phyloP scores from a whole-genome alignment of 441 rosid genomes.

The Cnidoscolus chayamansa region DNA sequence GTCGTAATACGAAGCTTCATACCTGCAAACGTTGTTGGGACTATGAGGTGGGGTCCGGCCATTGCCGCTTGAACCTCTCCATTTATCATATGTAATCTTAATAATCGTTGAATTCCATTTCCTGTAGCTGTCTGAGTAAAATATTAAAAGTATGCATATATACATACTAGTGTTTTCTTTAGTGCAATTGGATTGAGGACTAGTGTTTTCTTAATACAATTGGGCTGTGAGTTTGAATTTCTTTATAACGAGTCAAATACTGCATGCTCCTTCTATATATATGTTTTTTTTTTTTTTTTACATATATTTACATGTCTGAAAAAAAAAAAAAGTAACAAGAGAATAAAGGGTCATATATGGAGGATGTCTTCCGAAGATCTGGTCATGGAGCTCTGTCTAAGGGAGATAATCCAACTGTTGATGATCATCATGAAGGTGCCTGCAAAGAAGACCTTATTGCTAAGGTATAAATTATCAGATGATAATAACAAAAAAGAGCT shows the following conservation, averaged over 20 bases:
- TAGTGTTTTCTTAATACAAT: background rate
- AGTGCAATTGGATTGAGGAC: slow-evolving; percentile 38
- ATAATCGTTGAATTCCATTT: slow-evolving; percentile 41
- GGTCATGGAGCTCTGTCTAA: slow-evolving; percentile 39
- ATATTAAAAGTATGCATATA: slow-evolving; percentile 7
- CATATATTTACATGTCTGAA: background rate
- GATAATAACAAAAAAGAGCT: no score
- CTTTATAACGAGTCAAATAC: slow-evolving; percentile 39
- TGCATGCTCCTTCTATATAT: slow-evolving; percentile 32
- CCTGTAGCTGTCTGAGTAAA: slow-evolving; percentile 20
- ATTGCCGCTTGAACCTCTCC: slow-evolving; percentile 28
- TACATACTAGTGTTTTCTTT: slow-evolving; percentile 24
- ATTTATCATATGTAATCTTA: background rate
- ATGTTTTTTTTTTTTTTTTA: background rate
- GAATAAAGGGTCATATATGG: slow-evolving; percentile 8
- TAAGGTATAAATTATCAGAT: slow-evolving; percentile 24
- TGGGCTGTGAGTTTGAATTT: slow-evolving; percentile 9
- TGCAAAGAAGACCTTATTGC: slow-evolving; percentile 19
- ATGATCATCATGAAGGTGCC: slow-evolving; percentile 1
- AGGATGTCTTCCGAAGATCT: slow-evolving; percentile 13
- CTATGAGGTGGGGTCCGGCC: slow-evolving; percentile 24
- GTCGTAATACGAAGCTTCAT: slow-evolving; percentile 27
- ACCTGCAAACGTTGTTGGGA: background rate
- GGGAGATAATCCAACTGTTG: slow-evolving; percentile 29
- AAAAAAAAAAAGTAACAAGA: slow-evolving; percentile 22